Evolutionary conservation across 345 rosid species (phyloP).

Genomic region (Hypericum androsaemum): DNA sequence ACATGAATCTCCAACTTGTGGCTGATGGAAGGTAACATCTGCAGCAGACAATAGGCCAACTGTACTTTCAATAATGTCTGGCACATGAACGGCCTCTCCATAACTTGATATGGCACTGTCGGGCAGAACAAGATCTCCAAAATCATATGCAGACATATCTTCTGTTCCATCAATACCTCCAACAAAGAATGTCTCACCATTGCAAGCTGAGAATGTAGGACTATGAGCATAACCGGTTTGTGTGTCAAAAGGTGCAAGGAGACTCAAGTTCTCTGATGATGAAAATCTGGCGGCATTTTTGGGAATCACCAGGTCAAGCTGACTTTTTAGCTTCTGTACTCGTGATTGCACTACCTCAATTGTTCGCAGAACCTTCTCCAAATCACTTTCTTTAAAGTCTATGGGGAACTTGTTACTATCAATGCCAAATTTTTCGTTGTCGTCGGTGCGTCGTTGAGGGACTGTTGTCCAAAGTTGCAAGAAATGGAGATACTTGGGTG

Average conservation of each 20-base stretch:
- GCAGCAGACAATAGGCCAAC: slow-evolving; percentile 71
- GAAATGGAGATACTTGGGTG: slow-evolving; percentile 2
- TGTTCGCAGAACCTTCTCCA: slow-evolving; percentile 60
- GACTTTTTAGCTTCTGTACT: slow-evolving; percentile 54
- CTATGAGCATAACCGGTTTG: slow-evolving; percentile 82
- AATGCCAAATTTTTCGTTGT: slow-evolving; percentile 26
- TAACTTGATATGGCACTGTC: slow-evolving; percentile 55
- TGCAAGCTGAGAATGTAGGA: slow-evolving; percentile 67
- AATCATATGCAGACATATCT: slow-evolving; percentile 39
- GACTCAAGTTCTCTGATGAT: slow-evolving; percentile 81
- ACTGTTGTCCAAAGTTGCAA: slow-evolving; percentile 22
- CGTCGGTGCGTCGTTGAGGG: slow-evolving; percentile 30
- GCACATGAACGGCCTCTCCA: slow-evolving; percentile 61
- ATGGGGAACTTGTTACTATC: slow-evolving; percentile 29
- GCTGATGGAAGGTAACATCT: slow-evolving; percentile 59
- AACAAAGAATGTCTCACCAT: slow-evolving; percentile 47
- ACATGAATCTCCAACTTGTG: slow-evolving; percentile 47
- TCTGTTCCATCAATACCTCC: slow-evolving; percentile 40
- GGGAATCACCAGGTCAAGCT: slow-evolving; percentile 49
- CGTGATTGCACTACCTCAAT: slow-evolving; percentile 54
- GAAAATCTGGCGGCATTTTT: slow-evolving; percentile 71
- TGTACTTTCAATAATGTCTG: slow-evolving; percentile 91
- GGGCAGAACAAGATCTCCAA: slow-evolving; percentile 52
- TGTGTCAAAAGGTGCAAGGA: slow-evolving; percentile 50
- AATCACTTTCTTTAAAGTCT: slow-evolving; percentile 40